These are phyloP conservation scores for Halophytophthora batemanensis DNA, from an alignment of 352 stramenopile species.

Conservation along the genomic window DNA sequence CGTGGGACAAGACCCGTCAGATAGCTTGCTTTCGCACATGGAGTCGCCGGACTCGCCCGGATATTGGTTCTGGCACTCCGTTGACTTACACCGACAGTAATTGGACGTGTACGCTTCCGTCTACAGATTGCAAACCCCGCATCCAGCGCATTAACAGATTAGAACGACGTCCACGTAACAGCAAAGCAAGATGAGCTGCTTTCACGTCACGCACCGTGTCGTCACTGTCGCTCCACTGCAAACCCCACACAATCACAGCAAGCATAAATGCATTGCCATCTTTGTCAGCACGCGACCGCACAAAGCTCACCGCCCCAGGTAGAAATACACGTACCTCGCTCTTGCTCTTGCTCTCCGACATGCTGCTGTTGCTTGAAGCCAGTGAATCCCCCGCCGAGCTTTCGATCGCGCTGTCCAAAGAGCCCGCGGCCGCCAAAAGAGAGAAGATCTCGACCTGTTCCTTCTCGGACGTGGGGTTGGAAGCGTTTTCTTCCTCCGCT, in stretches of 20 bases:
- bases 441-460: conserved; percentile 28
- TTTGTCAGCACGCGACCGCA: neutral
- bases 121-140: neutral
- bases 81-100: conserved; percentile 64
- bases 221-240: conserved; percentile 15
- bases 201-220: neutral
- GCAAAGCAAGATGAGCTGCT: too few relatives aligned
- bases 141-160: too few relatives aligned
- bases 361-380: conserved; percentile 1
- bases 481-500: conserved; percentile 2
- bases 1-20: conserved; percentile 46
- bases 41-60: conserved; percentile 34
- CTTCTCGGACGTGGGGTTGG: neutral
- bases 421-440: conserved; percentile 21
- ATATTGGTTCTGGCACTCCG: conserved; percentile 71
- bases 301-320: neutral
- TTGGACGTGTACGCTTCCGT: conserved; percentile 47
- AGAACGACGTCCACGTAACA: too few relatives aligned
- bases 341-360: conserved; percentile 10
- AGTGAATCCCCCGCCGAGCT: neutral
- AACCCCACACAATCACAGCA: conserved; percentile 1
- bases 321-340: conserved; percentile 9
- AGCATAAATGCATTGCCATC: neutral
- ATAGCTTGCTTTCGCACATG: conserved; percentile 45
- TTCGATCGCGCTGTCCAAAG: neutral